Evolutionary conservation across 108 stramenopile species (phyloP), one percentile per base, ranked within the genome.

Genomic region (Skeletonema marinoi): DNA sequence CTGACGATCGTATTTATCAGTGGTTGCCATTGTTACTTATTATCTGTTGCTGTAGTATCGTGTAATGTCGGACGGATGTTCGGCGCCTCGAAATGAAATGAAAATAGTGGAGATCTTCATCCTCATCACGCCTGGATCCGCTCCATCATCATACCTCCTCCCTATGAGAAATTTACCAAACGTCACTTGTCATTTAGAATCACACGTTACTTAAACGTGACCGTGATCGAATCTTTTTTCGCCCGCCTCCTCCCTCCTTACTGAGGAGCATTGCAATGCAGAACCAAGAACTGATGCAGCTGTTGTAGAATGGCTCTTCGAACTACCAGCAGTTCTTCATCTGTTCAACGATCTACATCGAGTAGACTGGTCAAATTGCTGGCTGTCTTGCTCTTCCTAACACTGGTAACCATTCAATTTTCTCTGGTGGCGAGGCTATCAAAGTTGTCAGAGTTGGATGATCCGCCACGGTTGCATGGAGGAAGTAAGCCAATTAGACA

Each of bases 1-100:
- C 85, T 99, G 99, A 10, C 99, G 92, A 89, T 99, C 99, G 85
- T 99, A 99, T 81, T 99, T 99, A 85, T 98, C 85, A 66, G 73
- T 80, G 19, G 96, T 97, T 13, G 95, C 93, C 95, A 92, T 95
- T n/a, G n/a, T n/a, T n/a, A n/a, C n/a, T n/a, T n/a, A n/a, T n/a
- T n/a, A n/a, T n/a, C n/a, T n/a, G n/a, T n/a, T n/a, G n/a, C n/a
- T n/a, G n/a, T n/a, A n/a, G n/a, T n/a, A n/a, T n/a, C n/a, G n/a
- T n/a, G n/a, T n/a, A n/a, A n/a, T n/a, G n/a, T n/a, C n/a, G n/a
- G n/a, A n/a, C n/a, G n/a, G n/a, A n/a, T n/a, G n/a, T n/a, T n/a
- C n/a, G n/a, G 25, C 25, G 25, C 25, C 25, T 25, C 25, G 25
- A n/a, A n/a, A n/a, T n/a, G 25, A 25, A 25, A 25, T 25, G 25